Conservation (phyloP, 352 stramenopile species). For the Aphanomyces cochlioides region DNA sequence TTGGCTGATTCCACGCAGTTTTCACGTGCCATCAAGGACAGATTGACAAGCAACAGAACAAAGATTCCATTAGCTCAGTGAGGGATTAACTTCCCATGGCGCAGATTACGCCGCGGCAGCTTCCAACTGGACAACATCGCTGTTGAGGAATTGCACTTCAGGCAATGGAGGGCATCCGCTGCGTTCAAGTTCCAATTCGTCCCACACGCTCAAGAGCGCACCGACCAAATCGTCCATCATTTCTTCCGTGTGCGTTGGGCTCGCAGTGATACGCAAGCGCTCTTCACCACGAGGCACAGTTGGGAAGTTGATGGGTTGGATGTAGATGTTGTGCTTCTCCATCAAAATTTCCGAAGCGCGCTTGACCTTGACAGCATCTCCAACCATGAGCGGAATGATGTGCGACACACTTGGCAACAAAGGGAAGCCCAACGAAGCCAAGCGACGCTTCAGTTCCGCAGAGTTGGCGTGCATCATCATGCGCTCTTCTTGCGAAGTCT, state of each 20-base stretch:
- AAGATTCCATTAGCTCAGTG: not conserved
- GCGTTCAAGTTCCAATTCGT: conserved; percentile 68
- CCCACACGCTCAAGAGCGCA: conserved; percentile 84
- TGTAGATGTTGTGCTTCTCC: conserved; percentile 89
- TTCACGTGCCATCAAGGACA: not conserved
- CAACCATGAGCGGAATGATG: conserved; percentile 88
- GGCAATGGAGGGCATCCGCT: conserved; percentile 60
- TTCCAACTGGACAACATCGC: conserved; percentile 4
- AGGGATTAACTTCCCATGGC: not conserved
- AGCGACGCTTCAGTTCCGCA: conserved; percentile 73
- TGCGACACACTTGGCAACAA: conserved; percentile 83
- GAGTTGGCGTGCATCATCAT: conserved; percentile 80
- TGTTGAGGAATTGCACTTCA: conserved; percentile 76
- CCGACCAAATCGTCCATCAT: conserved; percentile 85
- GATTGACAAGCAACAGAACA: not conserved
- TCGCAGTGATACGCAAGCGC: conserved; percentile 82
- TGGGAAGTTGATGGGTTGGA: conserved; percentile 91
- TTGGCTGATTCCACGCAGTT: conserved; percentile 12
- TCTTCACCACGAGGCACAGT: conserved; percentile 86
- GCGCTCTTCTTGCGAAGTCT: conserved; percentile 79
- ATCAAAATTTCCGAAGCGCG: conserved; percentile 85
- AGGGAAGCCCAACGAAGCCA: conserved; percentile 81
- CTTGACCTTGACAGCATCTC: conserved; percentile 85
- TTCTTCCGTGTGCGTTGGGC: conserved; percentile 80
- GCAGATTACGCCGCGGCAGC: not conserved